Evolutionary conservation across 116 monocot species (phyloP).

Genomic region (Thalassia testudinum): DNA sequence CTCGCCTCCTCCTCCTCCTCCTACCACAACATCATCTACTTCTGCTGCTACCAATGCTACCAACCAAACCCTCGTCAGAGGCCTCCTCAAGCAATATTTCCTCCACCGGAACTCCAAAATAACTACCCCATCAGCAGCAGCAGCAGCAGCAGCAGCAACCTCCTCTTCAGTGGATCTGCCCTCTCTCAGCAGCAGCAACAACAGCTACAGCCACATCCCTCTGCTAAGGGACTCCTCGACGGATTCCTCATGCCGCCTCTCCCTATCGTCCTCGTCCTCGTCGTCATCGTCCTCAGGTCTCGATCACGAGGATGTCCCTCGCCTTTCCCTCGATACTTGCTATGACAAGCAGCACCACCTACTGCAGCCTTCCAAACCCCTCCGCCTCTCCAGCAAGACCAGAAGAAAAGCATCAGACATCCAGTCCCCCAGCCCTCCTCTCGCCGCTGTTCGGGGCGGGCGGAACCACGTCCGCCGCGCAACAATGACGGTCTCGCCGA

Average conservation of each 20-base stretch:
- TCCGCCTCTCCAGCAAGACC: not conserved
- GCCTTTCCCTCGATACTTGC: slow-evolving; percentile 53
- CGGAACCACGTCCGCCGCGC: too few species aligned
- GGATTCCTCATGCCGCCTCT: slow-evolving; percentile 32
- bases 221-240: slow-evolving; percentile 29
- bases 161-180: slow-evolving; percentile 33
- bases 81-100: slow-evolving; percentile 16
- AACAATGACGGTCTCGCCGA: not conserved
- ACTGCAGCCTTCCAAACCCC: slow-evolving; percentile 7
- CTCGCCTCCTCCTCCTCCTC: not conserved
- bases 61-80: not conserved
- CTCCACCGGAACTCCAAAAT: slow-evolving; percentile 31
- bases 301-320: slow-evolving; percentile 40
- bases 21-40: too few species aligned
- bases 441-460: slow-evolving; percentile 7
- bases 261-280: slow-evolving; percentile 44
- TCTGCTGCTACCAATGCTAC: not conserved
- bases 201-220: slow-evolving; percentile 9
- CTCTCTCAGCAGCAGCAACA: slow-evolving; percentile 18
- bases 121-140: slow-evolving; percentile 13
- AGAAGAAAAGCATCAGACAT: too few species aligned
- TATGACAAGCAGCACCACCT: slow-evolving; percentile 12
- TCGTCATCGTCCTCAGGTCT: slow-evolving; percentile 21
- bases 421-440: not conserved
- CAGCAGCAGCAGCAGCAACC: slow-evolving; percentile 6